These are phyloP conservation scores for Daldinia grandis DNA, from an alignment of 495 filamentous ascomycete genomes.

Conservation along the genomic window DNA sequence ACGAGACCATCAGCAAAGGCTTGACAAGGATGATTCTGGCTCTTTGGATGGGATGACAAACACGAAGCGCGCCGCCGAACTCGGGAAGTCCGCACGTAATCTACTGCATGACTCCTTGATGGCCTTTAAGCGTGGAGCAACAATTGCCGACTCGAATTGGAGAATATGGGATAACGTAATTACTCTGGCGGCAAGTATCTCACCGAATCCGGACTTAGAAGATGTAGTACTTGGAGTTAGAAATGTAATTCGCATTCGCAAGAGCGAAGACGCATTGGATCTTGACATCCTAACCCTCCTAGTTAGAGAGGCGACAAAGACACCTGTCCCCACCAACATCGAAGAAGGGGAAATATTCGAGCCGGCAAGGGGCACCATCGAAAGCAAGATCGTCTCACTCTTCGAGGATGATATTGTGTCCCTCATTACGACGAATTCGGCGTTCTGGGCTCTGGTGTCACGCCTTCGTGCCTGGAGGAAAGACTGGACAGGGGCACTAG, in stretches of 20 bases:
- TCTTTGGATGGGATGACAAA: conserved; percentile 38
- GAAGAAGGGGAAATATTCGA: conserved; percentile 48
- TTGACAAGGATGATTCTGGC: conserved; percentile 38
- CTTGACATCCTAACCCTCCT: conserved; percentile 73
- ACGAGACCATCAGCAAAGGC: conserved; percentile 40
- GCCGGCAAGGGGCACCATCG: conserved; percentile 55
- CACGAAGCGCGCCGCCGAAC: conserved; percentile 34
- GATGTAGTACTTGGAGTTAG: conserved; percentile 78
- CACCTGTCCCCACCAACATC: conserved; percentile 46
- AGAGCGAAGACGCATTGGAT: conserved; percentile 79
- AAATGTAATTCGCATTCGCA: conserved; percentile 78
- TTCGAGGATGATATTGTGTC: conserved; percentile 76
- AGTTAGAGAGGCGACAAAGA: conserved; percentile 69
- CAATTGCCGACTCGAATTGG: conserved; percentile 80
- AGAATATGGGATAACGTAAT: conserved; percentile 97
- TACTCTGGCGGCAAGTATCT: conserved; percentile 78
- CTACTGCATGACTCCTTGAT: conserved; percentile 76
- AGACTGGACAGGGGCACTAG: conserved; percentile 74
- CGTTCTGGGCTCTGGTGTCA: conserved; percentile 78
- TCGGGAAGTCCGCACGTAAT: conserved; percentile 51
- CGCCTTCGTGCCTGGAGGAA: conserved; percentile 74
- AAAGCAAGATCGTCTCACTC: conserved; percentile 70
- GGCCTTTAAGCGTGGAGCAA: conserved; percentile 84
- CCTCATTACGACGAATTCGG: conserved; percentile 79
- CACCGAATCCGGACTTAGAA: conserved; percentile 70